phyloP scores from a whole-genome alignment of 352 stramenopile genomes.

The Plasmopara muralis region DNA sequence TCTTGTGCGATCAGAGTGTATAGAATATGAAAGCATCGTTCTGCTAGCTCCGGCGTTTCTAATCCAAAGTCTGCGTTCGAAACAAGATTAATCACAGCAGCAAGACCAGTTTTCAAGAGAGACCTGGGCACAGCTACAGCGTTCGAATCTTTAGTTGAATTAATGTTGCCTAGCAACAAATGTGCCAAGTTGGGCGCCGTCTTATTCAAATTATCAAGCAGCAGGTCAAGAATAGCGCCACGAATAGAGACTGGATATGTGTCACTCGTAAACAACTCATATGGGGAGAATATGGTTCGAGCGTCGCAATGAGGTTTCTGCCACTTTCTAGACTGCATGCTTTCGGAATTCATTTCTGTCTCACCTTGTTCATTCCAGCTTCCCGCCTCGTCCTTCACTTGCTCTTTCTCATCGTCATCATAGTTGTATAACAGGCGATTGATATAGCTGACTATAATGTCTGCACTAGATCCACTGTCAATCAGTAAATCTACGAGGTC shows the following conservation, averaged over 20 bases:
- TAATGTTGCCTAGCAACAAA: slow-evolving; percentile 57
- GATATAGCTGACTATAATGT: slow-evolving; percentile 75
- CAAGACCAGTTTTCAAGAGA: slow-evolving; percentile 50
- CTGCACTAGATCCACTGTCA: slow-evolving; percentile 53
- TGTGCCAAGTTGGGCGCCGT: slow-evolving; percentile 69
- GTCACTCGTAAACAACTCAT: slow-evolving; percentile 41
- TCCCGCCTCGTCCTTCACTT: slow-evolving; percentile 16
- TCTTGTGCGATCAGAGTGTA: slow-evolving; percentile 58
- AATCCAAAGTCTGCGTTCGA: slow-evolving; percentile 60
- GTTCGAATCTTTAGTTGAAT: slow-evolving; percentile 32
- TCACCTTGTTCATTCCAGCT: slow-evolving; percentile 21
- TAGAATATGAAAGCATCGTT: slow-evolving; percentile 62
- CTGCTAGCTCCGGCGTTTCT: slow-evolving; percentile 53
- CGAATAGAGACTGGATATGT: slow-evolving; percentile 43
- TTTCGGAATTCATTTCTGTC: slow-evolving; percentile 17
- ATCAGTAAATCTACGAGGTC: slow-evolving; percentile 63
- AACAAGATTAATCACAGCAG: slow-evolving; percentile 68
- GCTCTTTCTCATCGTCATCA: slow-evolving; percentile 39
- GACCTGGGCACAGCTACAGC: slow-evolving; percentile 12
- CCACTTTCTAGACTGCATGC: slow-evolving; percentile 30
- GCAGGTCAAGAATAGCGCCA: slow-evolving; percentile 58
- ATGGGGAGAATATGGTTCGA: slow-evolving; percentile 39
- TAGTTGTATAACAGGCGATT: slow-evolving; percentile 69
- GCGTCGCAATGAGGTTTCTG: slow-evolving; percentile 20
- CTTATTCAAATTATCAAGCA: slow-evolving; percentile 74